Evolutionary conservation across 805 yeast species (phyloP), one percentile per base, ranked within the genome.

Genomic region (Ogataea nitratoaversa): DNA sequence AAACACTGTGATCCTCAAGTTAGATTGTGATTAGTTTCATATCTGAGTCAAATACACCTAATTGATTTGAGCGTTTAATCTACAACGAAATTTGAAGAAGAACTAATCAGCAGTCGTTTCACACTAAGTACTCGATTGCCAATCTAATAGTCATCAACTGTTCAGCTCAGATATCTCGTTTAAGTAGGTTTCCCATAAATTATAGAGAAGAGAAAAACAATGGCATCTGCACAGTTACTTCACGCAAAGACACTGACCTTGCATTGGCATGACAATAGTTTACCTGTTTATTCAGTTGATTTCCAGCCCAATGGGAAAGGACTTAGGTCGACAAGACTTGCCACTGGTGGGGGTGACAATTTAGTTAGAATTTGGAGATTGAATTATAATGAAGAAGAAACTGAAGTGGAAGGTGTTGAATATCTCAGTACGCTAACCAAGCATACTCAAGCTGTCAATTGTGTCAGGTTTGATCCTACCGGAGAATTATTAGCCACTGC

Each of bases 361-460:
- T 85, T 86, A 51, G 83, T 88, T n/a, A 70, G 97, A 37, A 50
- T 65, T 19, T 65, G 70, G 70, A 49, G 52, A 32, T 42, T 59
- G 23, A 34, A 39, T 2, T 60, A 52, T 35, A 41, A 49, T 22
- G 54, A 48, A 5, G 51, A 48, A 11, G 52, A 40, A 4, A 43
- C 47, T 4, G 52, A 50, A n/a, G 52, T 60, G 9, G 48, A 37
- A 7, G 57, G 75, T 0, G 84, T 89, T 14, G 84, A 80, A 44
- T 91, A 89, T 59, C 66, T 89, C 22, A 76, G 93, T 14, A 87
- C 96, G 0, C 70, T 93, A 37, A 62, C 83, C 3, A 89, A 88
- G 52, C 99, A 93, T 58, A 85, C 93, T 2, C 96, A 89, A 59
- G 96, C 98, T 0, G 96, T 93, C 17, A 93, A 93, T 56, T 90